Evolutionary conservation across 1,139 yeast species (phyloP).

Genomic region (Pichia terricola): DNA sequence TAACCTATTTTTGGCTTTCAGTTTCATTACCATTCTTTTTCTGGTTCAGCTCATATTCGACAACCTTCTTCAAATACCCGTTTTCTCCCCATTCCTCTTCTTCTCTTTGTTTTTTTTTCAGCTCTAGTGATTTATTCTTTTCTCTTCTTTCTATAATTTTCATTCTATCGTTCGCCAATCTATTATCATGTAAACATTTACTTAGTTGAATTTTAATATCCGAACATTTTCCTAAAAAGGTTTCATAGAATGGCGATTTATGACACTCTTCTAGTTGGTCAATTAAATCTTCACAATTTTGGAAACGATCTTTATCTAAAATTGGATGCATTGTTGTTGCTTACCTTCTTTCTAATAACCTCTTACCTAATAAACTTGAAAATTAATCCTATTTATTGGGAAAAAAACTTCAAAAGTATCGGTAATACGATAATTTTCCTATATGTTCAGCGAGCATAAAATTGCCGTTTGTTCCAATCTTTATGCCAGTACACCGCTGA

Average conservation of each 20-base stretch:
- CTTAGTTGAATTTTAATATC: conserved; percentile 72
- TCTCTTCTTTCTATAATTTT: conserved; percentile 50
- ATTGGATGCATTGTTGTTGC: conserved; percentile 24
- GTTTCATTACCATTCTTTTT: neutral
- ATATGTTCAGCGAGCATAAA: no score
- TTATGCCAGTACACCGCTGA: no score
- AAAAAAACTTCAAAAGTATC: no score
- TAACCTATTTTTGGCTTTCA: no score
- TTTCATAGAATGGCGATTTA: conserved; percentile 54
- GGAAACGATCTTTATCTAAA: conserved; percentile 22
- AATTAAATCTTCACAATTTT: conserved; percentile 66
- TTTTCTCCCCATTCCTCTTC: conserved; percentile 81
- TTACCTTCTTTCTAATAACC: neutral
- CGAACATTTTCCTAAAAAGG: conserved; percentile 81
- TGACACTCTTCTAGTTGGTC: conserved; percentile 90
- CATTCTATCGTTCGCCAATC: conserved; percentile 57
- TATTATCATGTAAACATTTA: conserved; percentile 70
- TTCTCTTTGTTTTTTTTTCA: conserved; percentile 49
- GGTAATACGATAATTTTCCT: no score
- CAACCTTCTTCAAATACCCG: conserved; percentile 56
- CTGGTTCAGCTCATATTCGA: conserved; percentile 35
- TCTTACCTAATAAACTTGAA: neutral
- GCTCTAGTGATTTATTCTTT: conserved; percentile 44
- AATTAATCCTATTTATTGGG: no score
- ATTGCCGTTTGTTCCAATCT: no score